phyloP scores from a whole-genome alignment of 257 asterid species.

The Fraxinus excelsior region DNA sequence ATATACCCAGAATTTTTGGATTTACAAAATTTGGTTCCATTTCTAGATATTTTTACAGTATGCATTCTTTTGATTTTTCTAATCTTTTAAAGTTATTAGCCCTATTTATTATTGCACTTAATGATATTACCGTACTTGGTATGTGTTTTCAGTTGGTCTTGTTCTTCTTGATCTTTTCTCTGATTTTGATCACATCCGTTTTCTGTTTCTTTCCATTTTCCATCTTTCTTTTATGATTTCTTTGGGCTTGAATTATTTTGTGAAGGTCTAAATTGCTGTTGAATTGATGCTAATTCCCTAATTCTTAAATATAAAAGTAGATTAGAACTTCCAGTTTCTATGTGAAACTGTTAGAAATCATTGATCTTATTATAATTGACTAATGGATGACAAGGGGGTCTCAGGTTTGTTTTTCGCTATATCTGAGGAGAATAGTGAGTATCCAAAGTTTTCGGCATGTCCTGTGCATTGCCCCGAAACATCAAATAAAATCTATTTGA shows the following conservation, averaged over 20 bases:
- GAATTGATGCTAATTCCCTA: conserved; percentile 19
- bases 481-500: neutral
- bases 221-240: too few relatives aligned
- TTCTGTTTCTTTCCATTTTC: neutral
- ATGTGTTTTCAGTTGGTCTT: neutral
- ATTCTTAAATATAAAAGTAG: neutral
- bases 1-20: conserved; percentile 10
- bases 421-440: neutral
- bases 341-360: neutral
- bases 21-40: conserved; percentile 16
- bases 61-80: neutral
- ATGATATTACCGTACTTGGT: neutral
- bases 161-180: neutral
- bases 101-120: neutral
- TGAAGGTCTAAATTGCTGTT: neutral
- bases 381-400: neutral
- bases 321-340: neutral
- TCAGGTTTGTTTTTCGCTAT: too few relatives aligned
- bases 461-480: neutral
- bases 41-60: neutral
- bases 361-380: neutral
- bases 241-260: conserved; percentile 4
- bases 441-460: neutral
- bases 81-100: neutral
- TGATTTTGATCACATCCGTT: conserved; percentile 2